Evolutionary conservation across 2,329 filamentous ascomycete genomes (phyloP).

Genomic region (Amesomyces nigricolor): DNA sequence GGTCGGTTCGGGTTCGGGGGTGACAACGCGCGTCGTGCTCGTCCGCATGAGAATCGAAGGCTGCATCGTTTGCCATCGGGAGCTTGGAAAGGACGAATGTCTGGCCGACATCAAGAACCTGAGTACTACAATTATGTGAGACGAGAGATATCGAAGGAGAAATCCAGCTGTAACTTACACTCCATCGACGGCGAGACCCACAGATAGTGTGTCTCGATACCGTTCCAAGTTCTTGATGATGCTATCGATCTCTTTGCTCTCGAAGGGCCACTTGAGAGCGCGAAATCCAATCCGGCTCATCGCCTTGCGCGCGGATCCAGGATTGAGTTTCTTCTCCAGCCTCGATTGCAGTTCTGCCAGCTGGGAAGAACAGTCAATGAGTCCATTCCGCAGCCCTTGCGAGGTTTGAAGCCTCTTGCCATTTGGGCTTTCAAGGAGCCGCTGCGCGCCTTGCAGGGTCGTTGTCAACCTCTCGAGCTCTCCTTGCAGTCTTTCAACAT

Average conservation of each 20-base stretch:
- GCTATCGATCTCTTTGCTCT: conserved; percentile 17
- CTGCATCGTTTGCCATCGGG: conserved; percentile 16
- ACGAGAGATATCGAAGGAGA: too few relatives aligned
- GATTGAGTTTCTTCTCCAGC: not conserved
- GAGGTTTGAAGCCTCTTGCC: not conserved
- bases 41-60: conserved; percentile 34
- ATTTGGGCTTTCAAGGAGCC: not conserved
- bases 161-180: conserved; percentile 8
- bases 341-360: not conserved
- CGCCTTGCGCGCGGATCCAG: not conserved
- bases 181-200: conserved; percentile 10
- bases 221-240: conserved; percentile 14
- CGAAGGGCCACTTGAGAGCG: conserved; percentile 17
- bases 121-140: not conserved
- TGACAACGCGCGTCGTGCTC: conserved; percentile 32
- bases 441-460: not conserved
- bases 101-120: conserved; percentile 8
- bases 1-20: conserved; percentile 29
- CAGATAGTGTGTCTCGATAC: conserved; percentile 5
- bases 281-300: conserved; percentile 11
- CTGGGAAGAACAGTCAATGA: not conserved
- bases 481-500: too few relatives aligned
- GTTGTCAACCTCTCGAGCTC: not conserved
- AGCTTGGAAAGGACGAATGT: conserved; percentile 11
- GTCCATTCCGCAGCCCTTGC: not conserved